Percentiles rank a stretch among this genome's conserved stretches.
Conservation (phyloP, 2,329 filamentous ascomycete species). For the Talaromyces amestolkiae region DNA sequence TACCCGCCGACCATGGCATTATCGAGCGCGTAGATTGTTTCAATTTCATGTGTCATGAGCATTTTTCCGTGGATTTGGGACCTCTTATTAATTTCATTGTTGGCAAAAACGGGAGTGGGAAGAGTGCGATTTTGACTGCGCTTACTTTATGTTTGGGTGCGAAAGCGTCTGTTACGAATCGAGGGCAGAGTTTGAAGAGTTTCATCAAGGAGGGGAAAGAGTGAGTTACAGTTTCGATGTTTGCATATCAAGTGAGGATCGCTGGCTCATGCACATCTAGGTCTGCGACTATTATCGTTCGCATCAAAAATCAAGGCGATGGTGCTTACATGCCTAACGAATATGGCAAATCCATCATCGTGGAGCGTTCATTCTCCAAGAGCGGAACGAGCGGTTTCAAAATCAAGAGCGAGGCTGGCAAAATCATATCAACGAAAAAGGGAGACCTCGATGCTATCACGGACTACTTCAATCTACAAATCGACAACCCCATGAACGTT, state of each 20-base stretch:
- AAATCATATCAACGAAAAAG: conserved; percentile 76
- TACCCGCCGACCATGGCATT: conserved; percentile 77
- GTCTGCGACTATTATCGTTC: conserved; percentile 68
- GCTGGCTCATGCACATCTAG: conserved; percentile 26
- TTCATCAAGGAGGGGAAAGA: conserved; percentile 89
- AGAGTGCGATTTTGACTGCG: conserved; percentile 91
- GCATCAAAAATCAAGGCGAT: conserved; percentile 84
- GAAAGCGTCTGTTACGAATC: conserved; percentile 88
- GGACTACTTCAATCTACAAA: conserved; percentile 88
- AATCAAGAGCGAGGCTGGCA: conserved; percentile 70
- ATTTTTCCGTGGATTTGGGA: conserved; percentile 78
- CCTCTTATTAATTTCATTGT: conserved; percentile 98
- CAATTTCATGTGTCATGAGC: conserved; percentile 95
- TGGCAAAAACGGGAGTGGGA: conserved; percentile 95
- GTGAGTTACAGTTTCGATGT: conserved; percentile 43
- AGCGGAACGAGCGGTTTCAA: conserved; percentile 78
- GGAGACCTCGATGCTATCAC: conserved; percentile 86
- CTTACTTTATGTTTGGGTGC: conserved; percentile 92
- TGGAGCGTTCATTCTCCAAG: conserved; percentile 85
- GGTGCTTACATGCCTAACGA: conserved; percentile 79
- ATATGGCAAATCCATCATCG: conserved; percentile 79
- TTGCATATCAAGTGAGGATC: no score
- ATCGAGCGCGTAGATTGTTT: conserved; percentile 81
- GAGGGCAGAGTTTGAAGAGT: conserved; percentile 81
- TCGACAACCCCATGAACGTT: conserved; percentile 95